phyloP scores from a whole-genome alignment of 1,139 yeast genomes.

The Pneumocystis carinii region DNA sequence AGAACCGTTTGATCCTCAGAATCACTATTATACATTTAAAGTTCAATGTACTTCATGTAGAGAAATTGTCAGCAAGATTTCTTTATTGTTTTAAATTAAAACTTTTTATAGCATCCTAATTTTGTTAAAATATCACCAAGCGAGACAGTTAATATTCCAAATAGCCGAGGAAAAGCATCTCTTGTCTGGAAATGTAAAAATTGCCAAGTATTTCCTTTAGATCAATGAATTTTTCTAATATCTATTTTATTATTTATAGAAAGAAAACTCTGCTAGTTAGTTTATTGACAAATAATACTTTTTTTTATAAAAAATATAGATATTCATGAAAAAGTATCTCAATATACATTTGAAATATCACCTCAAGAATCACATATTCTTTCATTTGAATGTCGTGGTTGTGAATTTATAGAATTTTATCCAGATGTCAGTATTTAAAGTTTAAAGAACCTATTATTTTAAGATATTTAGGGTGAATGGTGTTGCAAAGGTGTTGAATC shows the following conservation, averaged over 20 bases:
- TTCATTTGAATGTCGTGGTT: conserved; percentile 73
- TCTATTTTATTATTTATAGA: conserved; percentile 16
- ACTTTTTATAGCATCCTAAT: conserved; percentile 39
- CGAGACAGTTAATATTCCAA: conserved; percentile 40
- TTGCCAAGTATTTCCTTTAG: conserved; percentile 28
- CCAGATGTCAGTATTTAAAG: conserved; percentile 30
- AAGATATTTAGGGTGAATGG: conserved; percentile 37
- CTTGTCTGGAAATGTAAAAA: conserved; percentile 63
- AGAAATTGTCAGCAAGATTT: conserved; percentile 27
- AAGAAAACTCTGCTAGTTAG: conserved; percentile 26
- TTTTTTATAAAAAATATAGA: background rate
- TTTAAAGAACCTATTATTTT: background rate
- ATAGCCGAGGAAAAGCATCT: conserved; percentile 71
- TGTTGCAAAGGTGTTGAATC: conserved; percentile 43
- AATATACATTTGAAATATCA: conserved; percentile 19
- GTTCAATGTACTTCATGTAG: conserved; percentile 58
- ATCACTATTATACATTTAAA: conserved; percentile 14
- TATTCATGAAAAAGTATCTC: conserved; percentile 8
- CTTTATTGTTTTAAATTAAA: background rate
- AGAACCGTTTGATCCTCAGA: conserved; percentile 40
- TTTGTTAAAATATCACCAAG: conserved; percentile 38
- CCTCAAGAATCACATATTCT: conserved; percentile 33
- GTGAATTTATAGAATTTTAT: conserved; percentile 53
- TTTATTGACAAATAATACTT: background rate
- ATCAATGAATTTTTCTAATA: background rate